Evolutionary conservation across 2,329 filamentous ascomycete genomes (phyloP).

Genomic region (Diaporthe vaccinii): DNA sequence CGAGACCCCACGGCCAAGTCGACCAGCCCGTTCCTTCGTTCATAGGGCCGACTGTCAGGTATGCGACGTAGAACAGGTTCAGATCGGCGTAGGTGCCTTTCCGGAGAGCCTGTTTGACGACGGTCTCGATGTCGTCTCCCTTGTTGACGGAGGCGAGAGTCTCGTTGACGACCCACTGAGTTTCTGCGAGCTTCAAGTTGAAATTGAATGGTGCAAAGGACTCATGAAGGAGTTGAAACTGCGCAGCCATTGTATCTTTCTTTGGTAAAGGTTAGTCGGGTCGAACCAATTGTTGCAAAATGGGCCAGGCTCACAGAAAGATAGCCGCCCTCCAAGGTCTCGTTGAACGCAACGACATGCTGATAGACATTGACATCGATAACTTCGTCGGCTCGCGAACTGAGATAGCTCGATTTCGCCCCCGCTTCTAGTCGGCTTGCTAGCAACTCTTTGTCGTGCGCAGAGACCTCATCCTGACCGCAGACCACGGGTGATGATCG

Average conservation of each 20-base stretch:
- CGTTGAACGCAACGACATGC: constrained; percentile 22
- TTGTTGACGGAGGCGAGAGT: constrained; percentile 10
- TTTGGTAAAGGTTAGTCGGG: background rate
- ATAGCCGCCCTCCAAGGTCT: constrained; percentile 11
- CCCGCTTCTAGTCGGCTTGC: background rate
- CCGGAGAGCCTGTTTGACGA: constrained; percentile 21
- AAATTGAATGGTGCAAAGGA: constrained; percentile 11
- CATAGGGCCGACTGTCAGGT: background rate
- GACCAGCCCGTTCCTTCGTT: constrained; percentile 16
- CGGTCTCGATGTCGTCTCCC: constrained; percentile 13
- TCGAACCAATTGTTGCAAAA: background rate
- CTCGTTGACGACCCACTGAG: constrained; percentile 8
- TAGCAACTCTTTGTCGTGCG: background rate
- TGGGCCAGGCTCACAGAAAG: constrained; percentile 4
- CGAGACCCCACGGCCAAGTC: constrained; percentile 7
- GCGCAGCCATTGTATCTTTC: constrained; percentile 20
- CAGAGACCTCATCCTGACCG: background rate
- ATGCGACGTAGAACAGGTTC: constrained; percentile 14
- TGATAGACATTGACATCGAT: constrained; percentile 26
- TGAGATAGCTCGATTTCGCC: background rate
- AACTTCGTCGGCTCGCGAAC: constrained; percentile 1
- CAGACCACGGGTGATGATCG: background rate
- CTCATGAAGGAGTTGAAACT: constrained; percentile 19
- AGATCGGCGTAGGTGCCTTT: constrained; percentile 26
- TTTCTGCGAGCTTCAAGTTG: constrained; percentile 24